A percentile compares a stretch with the other conserved stretches of the same genome.
These are phyloP conservation scores for Panicum virgatum DNA, from an alignment of 202 grass and related monocot genomes.

Conservation along the genomic window DNA sequence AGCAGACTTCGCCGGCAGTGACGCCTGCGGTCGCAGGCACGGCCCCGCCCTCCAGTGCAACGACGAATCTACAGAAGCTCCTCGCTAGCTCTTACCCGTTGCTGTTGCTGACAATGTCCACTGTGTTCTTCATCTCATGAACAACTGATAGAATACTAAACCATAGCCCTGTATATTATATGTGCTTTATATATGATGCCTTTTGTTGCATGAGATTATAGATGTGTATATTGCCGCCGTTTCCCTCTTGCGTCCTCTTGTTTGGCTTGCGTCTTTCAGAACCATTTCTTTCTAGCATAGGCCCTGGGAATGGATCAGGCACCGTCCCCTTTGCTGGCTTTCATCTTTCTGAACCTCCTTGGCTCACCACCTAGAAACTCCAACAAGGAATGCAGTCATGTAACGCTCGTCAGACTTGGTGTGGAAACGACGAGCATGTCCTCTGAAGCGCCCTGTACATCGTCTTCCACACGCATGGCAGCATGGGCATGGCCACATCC, in stretches of 20 bases:
- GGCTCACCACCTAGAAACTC: background rate
- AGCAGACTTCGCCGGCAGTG: constrained; percentile 67
- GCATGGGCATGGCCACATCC: constrained; percentile 11
- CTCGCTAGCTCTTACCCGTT: constrained; percentile 30
- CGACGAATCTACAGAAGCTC: constrained; percentile 26
- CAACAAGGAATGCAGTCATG: background rate
- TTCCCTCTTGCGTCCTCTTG: no score
- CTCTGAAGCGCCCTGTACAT: background rate
- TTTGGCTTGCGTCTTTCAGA: no score
- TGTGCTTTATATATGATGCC: constrained; percentile 30
- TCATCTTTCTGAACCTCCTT: background rate
- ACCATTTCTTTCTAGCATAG: background rate
- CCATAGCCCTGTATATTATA: constrained; percentile 70
- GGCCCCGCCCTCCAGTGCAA: constrained; percentile 43
- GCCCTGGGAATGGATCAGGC: background rate
- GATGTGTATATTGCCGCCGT: background rate
- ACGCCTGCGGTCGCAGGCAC: constrained; percentile 64
- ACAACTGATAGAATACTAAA: constrained; percentile 23
- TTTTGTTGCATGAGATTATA: constrained; percentile 13
- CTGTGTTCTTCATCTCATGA: constrained; percentile 69
- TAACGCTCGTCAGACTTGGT: background rate
- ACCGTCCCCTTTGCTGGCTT: background rate
- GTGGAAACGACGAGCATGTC: background rate
- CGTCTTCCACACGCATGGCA: background rate
- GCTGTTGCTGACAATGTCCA: constrained; percentile 47